Evolutionary conservation across 768 basidiomycete species (phyloP).

Genomic region (Mycena rosella): DNA sequence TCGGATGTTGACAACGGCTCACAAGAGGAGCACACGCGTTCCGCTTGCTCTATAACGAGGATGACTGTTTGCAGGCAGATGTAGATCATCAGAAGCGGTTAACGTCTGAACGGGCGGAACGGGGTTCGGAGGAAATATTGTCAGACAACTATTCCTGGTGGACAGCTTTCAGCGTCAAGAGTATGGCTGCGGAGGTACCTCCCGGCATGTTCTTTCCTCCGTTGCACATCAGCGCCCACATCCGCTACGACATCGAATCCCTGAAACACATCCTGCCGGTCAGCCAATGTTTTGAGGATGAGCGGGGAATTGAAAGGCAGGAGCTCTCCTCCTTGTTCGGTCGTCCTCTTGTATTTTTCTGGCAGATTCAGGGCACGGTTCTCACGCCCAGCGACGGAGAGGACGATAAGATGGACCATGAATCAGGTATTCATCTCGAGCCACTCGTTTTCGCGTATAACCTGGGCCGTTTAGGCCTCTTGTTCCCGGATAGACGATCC

Average conservation of each 20-base stretch:
- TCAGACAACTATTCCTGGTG: background rate
- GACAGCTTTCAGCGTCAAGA: background rate
- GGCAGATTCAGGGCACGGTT: slow-evolving; percentile 3
- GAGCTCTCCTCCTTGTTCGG: background rate
- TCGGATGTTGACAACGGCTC: background rate
- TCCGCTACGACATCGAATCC: background rate
- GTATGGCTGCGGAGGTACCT: background rate
- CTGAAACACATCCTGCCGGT: background rate
- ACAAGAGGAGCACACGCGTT: background rate
- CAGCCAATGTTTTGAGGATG: background rate
- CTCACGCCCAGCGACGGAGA: background rate
- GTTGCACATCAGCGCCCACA: background rate
- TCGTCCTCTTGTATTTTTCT: background rate
- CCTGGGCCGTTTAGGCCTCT: too few relatives aligned
- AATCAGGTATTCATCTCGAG: background rate
- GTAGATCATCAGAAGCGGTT: background rate
- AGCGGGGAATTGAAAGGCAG: background rate
- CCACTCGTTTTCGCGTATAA: too few relatives aligned
- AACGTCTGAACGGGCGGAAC: background rate
- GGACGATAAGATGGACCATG: background rate
- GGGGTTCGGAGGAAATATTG: background rate
- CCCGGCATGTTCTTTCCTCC: background rate
- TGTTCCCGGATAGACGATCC: too few relatives aligned
- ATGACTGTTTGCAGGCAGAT: background rate
- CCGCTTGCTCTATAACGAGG: background rate